Conservation (phyloP, 2,329 filamentous ascomycete species). For the Penicillium psychrosexuale region DNA sequence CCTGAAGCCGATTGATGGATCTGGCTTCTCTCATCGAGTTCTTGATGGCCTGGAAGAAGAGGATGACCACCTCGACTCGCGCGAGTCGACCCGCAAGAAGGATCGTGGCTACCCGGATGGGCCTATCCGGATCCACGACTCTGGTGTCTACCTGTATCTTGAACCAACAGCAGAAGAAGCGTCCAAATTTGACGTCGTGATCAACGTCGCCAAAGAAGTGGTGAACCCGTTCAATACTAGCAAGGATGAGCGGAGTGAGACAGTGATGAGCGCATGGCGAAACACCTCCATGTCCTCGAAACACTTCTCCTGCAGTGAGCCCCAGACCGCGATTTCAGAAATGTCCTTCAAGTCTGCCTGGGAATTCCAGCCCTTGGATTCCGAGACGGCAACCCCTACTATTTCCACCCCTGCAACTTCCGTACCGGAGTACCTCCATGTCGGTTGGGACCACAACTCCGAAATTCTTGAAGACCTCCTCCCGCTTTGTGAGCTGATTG, state of each 20-base stretch:
- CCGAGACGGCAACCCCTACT: slow-evolving; percentile 28
- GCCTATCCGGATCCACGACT: slow-evolving; percentile 62
- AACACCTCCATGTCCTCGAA: slow-evolving; percentile 43
- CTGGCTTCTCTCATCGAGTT: slow-evolving; percentile 26
- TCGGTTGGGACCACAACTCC: slow-evolving; percentile 66
- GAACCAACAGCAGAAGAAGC: slow-evolving; percentile 61
- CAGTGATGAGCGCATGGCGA: slow-evolving; percentile 47
- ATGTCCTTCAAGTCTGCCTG: slow-evolving; percentile 51
- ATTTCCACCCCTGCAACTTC: slow-evolving; percentile 31
- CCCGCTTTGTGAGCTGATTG: slow-evolving; percentile 59
- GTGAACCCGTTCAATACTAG: slow-evolving; percentile 53
- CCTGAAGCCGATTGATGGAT: slow-evolving; percentile 27
- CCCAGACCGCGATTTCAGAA: slow-evolving; percentile 46
- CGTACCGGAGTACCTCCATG: slow-evolving; percentile 63
- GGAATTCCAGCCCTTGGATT: slow-evolving; percentile 37
- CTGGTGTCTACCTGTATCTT: slow-evolving; percentile 60
- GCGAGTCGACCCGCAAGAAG: slow-evolving; percentile 60
- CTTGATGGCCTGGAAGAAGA: slow-evolving; percentile 53
- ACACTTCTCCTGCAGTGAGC: slow-evolving; percentile 39
- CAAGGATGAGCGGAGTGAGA: slow-evolving; percentile 32
- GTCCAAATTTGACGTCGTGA: slow-evolving; percentile 58
- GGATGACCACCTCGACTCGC: slow-evolving; percentile 43
- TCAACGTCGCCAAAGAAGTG: slow-evolving; percentile 66
- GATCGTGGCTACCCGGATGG: slow-evolving; percentile 63
- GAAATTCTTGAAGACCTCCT: slow-evolving; percentile 63